A percentile compares a stretch with the other conserved stretches of the same genome.
These are phyloP conservation scores for Wickerhamiella siamensis DNA, from an alignment of 805 yeast species.

Conservation along the genomic window DNA sequence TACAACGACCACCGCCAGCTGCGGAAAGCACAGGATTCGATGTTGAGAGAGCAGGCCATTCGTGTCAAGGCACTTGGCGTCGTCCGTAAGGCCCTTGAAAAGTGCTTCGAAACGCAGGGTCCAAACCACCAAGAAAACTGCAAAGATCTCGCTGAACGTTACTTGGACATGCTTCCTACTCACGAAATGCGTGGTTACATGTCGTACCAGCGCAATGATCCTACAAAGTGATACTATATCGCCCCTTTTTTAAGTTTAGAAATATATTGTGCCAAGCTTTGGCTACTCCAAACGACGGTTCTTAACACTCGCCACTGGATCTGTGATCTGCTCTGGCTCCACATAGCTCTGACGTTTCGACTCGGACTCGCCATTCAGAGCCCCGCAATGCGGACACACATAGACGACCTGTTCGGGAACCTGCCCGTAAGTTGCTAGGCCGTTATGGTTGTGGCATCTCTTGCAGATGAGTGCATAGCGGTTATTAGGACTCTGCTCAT, in stretches of 20 bases:
- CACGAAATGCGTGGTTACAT: constrained; percentile 57
- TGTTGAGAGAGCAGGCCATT: constrained; percentile 69
- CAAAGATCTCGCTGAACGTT: constrained; percentile 51
- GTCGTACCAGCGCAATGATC: constrained; percentile 85
- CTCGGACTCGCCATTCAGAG: constrained; percentile 11
- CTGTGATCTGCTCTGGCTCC: too few relatives aligned
- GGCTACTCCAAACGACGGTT: too few relatives aligned
- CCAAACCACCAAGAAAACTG: constrained; percentile 68
- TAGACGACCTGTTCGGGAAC: constrained; percentile 38
- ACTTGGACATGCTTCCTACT: constrained; percentile 60
- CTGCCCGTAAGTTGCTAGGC: constrained; percentile 63
- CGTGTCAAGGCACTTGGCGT: constrained; percentile 52
- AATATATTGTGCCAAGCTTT: too few relatives aligned
- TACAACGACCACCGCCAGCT: constrained; percentile 51
- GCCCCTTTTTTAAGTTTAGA: too few relatives aligned
- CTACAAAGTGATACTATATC: constrained; percentile 58
- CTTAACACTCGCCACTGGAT: too few relatives aligned
- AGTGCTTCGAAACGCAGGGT: constrained; percentile 48
- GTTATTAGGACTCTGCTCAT: constrained; percentile 43
- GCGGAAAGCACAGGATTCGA: constrained; percentile 58
- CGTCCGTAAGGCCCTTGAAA: constrained; percentile 59
- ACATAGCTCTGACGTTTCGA: not conserved
- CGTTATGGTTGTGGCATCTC: constrained; percentile 58
- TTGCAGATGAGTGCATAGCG: constrained; percentile 61
- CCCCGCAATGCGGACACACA: constrained; percentile 53